Evolutionary conservation across 176 grass and related monocot species (phyloP), one percentile per base, ranked within the genome.

Genomic region (sorghum (Sorghum bicolor)): DNA sequence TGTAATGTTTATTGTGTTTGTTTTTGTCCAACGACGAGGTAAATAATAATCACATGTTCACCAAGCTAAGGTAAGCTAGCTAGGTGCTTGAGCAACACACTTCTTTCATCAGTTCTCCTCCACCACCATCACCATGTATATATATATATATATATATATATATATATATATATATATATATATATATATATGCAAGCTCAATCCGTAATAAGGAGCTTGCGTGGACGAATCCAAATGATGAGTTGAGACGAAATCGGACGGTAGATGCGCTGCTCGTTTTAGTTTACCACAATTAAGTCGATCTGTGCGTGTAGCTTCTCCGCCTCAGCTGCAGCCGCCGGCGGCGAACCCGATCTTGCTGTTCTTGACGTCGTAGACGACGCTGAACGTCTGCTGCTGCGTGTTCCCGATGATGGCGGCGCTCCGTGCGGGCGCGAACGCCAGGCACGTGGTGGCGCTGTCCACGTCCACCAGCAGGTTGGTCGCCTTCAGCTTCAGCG

Each of bases 351-450:
- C 92, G 48, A 94, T 89, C 85, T 33, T 92, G 72, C 57, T 83
- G 34, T 15, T 87, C 50, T 67, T 91, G 60, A 94, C 92, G 82
- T 94, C 92, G 87, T 90, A 94, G 64, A 94, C 92, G 66, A 94
- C 87, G 65, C 87, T 92, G 90, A 90, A 92, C 11, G 90, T 83
- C 87, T 94, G 87, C 85, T 94, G 92, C 87, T 92, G 92, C 72
- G 82, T 92, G 90, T 94, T 94, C 13, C 92, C 92, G 78, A 94
- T 87, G 90, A 94, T 94, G 80, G 90, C 87, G 38, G 83, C 84
- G 83, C 90, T 92, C 17, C 62, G 78, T 0, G 87, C 77, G 8
- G 92, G 81, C 52, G 89, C 86, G 70, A 94, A 94, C 7, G 92
- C 92, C 28, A 94, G 90, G 90, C 92, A 94, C 13, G 92, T 89